Conservation (phyloP, 768 basidiomycete species). For the Lactarius hatsudake region DNA sequence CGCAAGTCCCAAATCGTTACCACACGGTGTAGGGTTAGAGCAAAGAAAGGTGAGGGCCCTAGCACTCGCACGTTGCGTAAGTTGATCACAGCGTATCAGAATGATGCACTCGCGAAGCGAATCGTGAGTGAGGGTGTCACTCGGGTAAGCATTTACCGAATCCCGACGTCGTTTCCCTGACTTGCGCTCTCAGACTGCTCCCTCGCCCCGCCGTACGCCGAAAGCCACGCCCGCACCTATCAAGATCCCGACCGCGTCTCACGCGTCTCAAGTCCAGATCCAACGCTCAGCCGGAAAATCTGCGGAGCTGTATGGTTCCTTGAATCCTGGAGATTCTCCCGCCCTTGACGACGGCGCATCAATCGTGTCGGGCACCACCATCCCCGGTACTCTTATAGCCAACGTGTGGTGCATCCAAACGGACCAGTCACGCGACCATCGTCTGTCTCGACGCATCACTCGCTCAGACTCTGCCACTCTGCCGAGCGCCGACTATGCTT, state of each 20-base stretch:
- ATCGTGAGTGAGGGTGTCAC: background rate
- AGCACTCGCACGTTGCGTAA: background rate
- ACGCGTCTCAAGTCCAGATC: conserved; percentile 12
- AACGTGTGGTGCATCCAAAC: conserved; percentile 11
- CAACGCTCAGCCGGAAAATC: conserved; percentile 14
- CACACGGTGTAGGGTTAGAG: background rate
- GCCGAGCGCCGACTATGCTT: conserved; percentile 10
- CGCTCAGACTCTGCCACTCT: conserved; percentile 27
- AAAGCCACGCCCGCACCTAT: conserved; percentile 22
- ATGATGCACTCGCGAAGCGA: background rate
- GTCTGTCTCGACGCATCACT: conserved; percentile 19
- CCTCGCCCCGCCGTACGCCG: conserved; percentile 1
- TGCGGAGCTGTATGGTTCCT: background rate
- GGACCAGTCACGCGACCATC: conserved; percentile 14
- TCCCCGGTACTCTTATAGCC: conserved; percentile 20
- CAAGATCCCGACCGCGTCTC: conserved; percentile 15
- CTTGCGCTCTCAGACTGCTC: background rate
- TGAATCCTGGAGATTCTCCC: conserved; percentile 13
- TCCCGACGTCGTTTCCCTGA: background rate
- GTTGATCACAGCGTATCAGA: conserved; percentile 12
- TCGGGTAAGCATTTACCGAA: background rate
- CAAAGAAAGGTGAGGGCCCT: background rate
- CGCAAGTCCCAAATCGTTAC: background rate
- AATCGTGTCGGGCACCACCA: conserved; percentile 20
- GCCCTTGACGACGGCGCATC: conserved; percentile 19